Percentiles rank a stretch among this genome's conserved stretches.
Evolutionary conservation across 306 rosid genomes (phyloP).

Genomic region (Crotalaria pallida): DNA sequence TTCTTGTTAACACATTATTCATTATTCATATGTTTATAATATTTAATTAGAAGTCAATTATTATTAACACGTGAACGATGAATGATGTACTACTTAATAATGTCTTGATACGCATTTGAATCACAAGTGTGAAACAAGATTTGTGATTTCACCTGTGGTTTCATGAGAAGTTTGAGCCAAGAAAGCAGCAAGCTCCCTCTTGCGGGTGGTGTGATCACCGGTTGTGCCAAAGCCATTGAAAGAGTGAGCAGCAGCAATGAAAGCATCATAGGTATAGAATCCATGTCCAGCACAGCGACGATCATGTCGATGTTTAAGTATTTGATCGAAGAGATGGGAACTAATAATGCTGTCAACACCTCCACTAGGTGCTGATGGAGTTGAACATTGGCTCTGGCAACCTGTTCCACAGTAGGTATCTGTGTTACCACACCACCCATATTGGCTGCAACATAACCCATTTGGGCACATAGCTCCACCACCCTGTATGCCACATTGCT

Average conservation of each 20-base stretch:
- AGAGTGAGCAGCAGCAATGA: conserved; percentile 44
- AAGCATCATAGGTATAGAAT: conserved; percentile 51
- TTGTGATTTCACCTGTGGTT: conserved; percentile 51
- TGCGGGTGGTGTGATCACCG: conserved; percentile 40
- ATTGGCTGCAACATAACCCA: conserved; percentile 43
- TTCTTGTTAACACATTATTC: too few relatives aligned
- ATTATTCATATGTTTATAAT: too few relatives aligned
- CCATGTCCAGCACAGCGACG: conserved; percentile 26
- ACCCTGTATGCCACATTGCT: conserved; percentile 51
- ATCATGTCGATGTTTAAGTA: conserved; percentile 56
- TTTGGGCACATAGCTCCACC: conserved; percentile 36
- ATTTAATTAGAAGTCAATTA: too few relatives aligned
- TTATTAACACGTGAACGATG: too few relatives aligned
- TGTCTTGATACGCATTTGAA: too few relatives aligned
- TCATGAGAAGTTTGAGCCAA: conserved; percentile 75
- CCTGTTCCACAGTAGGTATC: conserved; percentile 12
- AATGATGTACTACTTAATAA: too few relatives aligned
- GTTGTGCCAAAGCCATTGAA: conserved; percentile 45
- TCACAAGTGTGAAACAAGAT: too few relatives aligned
- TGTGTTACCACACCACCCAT: conserved; percentile 41
- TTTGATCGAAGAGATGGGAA: conserved; percentile 21
- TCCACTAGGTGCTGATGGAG: neutral
- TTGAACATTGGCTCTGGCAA: conserved; percentile 53
- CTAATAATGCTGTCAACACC: conserved; percentile 27
- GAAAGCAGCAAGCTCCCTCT: conserved; percentile 70